Base-by-base conservation (phyloP, 495 filamentous ascomycete genomes). In the Aspergillus coremiiformis region DNA sequence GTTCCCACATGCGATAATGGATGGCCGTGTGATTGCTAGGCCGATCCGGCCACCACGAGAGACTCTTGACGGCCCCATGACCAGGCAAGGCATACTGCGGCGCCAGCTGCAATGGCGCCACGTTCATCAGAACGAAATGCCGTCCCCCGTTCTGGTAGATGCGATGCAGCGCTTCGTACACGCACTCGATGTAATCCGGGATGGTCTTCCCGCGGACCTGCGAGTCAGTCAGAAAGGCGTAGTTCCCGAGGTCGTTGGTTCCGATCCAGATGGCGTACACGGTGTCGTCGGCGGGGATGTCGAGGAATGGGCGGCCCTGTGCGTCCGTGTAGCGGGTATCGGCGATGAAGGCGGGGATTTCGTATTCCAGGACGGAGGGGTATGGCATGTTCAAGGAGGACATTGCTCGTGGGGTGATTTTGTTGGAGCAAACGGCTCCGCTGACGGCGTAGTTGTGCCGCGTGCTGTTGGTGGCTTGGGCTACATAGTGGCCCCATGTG, bases 251-350 rank as follows among this genome's bases (percentile, higher is more conserved):
- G 59, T 91, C 86, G 58, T 89, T 90, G 47, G 85, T 87, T 0
- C 87, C 86, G 56, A 89, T 87, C 85, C 84, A 91, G 30, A 89
- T 77, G 0, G 81, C 70, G 55, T 86, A 89, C 5, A 87, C 82
- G 3, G 83, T 85, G 52, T 81, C 79, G n/a, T 74, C 59, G 15
- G 72, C 51, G 0, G 68, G 71, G 44, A 78, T 72, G 45, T 71
- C 64, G 23, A 77, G 66, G 64, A 81, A 84, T 14, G 75, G 55
- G 4, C 73, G 57, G 27, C 72, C 71, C 8, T 58, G 61, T 7
- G 69, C 66, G 1, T 58, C 61, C 29, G 55, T 53, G 51, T 69
- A 79, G 11, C 66, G 58, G 24, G 70, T 68, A 48, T 90, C 86
- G 12, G 80, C 79, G n/a, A 78, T 49, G 65, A 83, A 89, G 2